Evolutionary conservation across 2,329 filamentous ascomycete genomes (phyloP), one percentile per base, ranked within the genome.

Genomic region (Paecilomyces sp.): DNA sequence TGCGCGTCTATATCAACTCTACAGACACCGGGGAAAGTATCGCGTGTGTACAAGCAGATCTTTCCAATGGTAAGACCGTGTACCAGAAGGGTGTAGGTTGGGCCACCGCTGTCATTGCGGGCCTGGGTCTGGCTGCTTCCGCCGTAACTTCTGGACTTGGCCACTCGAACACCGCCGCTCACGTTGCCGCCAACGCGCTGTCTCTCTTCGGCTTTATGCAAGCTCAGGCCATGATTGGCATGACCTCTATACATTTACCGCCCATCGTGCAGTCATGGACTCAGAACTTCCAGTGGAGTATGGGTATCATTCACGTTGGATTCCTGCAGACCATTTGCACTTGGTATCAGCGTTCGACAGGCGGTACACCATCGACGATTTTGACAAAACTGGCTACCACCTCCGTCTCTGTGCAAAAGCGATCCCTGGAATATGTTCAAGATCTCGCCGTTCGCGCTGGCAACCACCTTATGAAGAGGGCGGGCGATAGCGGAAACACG

Each of bases 151-250:
- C 92, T 30, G 92, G 92, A 33, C 80, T 97, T 3, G 93, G 93
- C 11, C 92, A 97, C 75, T 91, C 91, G 56, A 97, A 97, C 74
- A 93, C 93, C 4, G 92, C 93, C 54, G 92, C 93, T 56, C 93
- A 97, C 75, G 90, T 97, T 64, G 93, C 93, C 58, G 89, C 92
- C 58, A 96, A 96, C 71, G 91, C 93, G 3, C 83, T 97, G 63
- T 94, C 92, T n/a, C 86, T 97, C 31, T 96, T 96, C 72, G 86
- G 89, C 62, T 97, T 94, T 77, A 96, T 97, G 82, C 93, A 97
- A 77, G 87, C 91, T 3, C 92, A 96, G 76, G 92, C 93, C 28
- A 91, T 97, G 75, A 82, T 96, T 68, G 92, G 92, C 64, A 88
- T 97, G 75, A 90, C 88, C 58, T 85, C 88, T 22, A 88, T 97